Evolutionary conservation across 306 rosid genomes (phyloP).

Genomic region (Pueraria montana): DNA sequence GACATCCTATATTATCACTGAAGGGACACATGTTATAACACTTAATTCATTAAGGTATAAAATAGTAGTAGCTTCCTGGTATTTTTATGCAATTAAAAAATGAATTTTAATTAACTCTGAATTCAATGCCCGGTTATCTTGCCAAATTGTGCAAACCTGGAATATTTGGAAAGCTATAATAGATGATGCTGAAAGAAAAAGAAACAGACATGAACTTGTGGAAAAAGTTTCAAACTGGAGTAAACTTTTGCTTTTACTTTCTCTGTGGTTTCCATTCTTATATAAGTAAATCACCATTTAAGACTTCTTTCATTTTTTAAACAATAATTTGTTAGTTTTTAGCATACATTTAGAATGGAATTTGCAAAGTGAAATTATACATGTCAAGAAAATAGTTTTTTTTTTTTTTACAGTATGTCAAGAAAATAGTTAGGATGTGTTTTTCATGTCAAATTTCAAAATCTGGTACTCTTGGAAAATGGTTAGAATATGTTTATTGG

Average conservation of each 20-base stretch:
- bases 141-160: slow-evolving; percentile 68
- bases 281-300: slow-evolving; percentile 39
- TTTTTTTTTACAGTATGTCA: no score
- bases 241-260: slow-evolving; percentile 41
- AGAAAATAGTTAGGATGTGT: no score
- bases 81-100: slow-evolving; percentile 24
- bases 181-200: slow-evolving; percentile 77
- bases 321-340: slow-evolving; percentile 24
- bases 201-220: slow-evolving; percentile 68
- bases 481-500: no score
- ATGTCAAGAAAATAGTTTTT: no score
- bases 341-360: no score
- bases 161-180: slow-evolving; percentile 79
- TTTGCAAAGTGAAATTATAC: no score
- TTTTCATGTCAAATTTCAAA: no score
- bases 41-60: slow-evolving; percentile 67
- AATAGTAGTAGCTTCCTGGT: slow-evolving; percentile 36
- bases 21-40: slow-evolving; percentile 52
- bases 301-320: slow-evolving; percentile 33
- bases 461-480: no score
- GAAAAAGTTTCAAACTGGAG: slow-evolving; percentile 58
- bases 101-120: slow-evolving; percentile 16
- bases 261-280: slow-evolving; percentile 19
- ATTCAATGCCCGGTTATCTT: slow-evolving; percentile 36
- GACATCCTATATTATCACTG: slow-evolving; percentile 59